Evolutionary conservation across 208 protist species (phyloP).

Genomic region (Trichomonas gallinae): DNA sequence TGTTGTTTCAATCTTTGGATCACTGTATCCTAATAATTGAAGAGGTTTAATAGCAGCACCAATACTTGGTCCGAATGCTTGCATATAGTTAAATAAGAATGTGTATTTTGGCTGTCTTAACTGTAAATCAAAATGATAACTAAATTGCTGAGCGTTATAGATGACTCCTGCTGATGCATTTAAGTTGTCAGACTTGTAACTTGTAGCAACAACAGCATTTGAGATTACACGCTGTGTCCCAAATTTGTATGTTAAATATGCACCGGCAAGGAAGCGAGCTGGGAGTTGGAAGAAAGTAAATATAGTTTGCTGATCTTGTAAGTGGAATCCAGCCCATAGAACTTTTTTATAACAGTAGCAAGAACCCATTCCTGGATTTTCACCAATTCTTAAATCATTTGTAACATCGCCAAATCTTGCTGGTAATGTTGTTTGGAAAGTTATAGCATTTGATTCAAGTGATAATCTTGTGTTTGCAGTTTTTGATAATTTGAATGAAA

Average conservation of each 20-base stretch:
- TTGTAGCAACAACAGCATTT: not conserved
- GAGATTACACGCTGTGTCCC: not conserved
- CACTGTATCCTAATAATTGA: not conserved
- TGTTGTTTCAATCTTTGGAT: not conserved
- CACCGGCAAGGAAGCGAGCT: not conserved
- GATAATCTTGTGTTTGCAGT: not conserved
- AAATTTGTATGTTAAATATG: not conserved
- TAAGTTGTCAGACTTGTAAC: not conserved
- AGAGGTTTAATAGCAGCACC: not conserved
- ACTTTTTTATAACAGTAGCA: not conserved
- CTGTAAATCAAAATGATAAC: not conserved
- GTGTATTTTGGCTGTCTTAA: not conserved
- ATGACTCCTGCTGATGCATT: not conserved
- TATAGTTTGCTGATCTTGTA: not conserved
- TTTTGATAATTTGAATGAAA: not conserved
- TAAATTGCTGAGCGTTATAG: not conserved
- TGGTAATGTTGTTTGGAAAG: not conserved
- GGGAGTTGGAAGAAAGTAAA: not conserved
- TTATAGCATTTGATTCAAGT: not conserved
- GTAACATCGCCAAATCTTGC: not conserved
- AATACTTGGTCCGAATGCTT: not conserved
- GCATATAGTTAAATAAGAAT: not conserved
- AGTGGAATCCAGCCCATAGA: not conserved
- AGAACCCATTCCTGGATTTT: not conserved
- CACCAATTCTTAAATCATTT: not conserved